A percentile compares a stretch with the other conserved stretches of the same genome.
Evolutionary conservation across 495 filamentous ascomycete species (phyloP).

Genomic region (Neurospora sp.): DNA sequence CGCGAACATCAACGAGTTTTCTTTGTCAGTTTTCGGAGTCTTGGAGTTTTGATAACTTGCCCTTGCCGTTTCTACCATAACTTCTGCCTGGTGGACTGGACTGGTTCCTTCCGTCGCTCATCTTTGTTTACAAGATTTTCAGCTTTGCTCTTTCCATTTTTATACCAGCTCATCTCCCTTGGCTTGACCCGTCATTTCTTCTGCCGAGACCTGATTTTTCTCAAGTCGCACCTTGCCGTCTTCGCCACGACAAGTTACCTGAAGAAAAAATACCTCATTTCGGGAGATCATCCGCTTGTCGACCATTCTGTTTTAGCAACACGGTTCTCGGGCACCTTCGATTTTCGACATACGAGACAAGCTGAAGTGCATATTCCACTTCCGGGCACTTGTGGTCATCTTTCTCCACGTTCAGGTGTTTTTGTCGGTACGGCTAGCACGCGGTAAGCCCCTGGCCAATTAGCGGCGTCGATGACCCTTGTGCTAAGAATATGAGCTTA

Average conservation of each 20-base stretch:
- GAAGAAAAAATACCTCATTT: background rate
- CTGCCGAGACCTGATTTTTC: background rate
- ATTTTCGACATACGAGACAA: background rate
- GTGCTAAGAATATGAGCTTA: constrained; percentile 28
- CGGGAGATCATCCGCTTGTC: background rate
- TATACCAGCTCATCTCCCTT: background rate
- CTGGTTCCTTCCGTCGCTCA: background rate
- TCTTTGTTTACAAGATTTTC: background rate
- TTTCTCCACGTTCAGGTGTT: constrained; percentile 5
- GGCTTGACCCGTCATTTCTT: background rate
- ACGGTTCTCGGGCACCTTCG: background rate
- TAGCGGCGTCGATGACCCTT: constrained; percentile 1
- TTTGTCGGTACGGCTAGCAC: constrained; percentile 11
- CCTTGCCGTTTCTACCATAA: background rate
- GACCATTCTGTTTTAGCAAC: background rate
- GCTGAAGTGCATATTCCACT: background rate
- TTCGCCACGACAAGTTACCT: background rate
- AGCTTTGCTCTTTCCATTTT: background rate
- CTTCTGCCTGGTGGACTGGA: background rate
- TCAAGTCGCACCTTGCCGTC: background rate
- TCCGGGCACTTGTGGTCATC: background rate
- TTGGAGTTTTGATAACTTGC: background rate
- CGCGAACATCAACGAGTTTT: background rate
- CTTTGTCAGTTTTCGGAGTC: background rate
- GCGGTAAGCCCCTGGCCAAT: constrained; percentile 22